Evolutionary conservation across 1,284 basidiomycete species (phyloP).

Genomic region (Anthracocystis panici-leucophaei): DNA sequence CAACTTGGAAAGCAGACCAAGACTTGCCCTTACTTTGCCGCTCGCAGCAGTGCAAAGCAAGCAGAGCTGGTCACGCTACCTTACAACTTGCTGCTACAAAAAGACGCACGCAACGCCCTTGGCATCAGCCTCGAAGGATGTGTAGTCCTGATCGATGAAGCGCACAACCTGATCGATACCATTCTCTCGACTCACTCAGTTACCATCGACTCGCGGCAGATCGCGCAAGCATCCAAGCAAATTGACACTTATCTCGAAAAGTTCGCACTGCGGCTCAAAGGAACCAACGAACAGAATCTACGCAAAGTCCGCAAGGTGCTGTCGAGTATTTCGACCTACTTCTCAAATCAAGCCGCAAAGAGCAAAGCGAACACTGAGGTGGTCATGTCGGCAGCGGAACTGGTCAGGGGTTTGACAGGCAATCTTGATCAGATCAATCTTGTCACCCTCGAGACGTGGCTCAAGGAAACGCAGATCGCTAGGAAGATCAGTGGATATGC

Average conservation of each 20-base stretch:
- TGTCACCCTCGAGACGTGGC: constrained; percentile 81
- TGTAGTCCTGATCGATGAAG: constrained; percentile 93
- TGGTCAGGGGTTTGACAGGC: constrained; percentile 80
- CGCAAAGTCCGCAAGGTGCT: constrained; percentile 75
- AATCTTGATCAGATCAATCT: constrained; percentile 78
- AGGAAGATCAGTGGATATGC: constrained; percentile 80
- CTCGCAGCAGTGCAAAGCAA: constrained; percentile 85
- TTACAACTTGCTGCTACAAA: constrained; percentile 91
- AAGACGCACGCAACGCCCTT: constrained; percentile 84
- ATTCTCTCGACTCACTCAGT: constrained; percentile 86
- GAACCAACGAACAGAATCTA: constrained; percentile 82
- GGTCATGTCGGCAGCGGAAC: constrained; percentile 75
- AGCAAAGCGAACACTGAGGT: constrained; percentile 11
- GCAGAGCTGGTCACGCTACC: constrained; percentile 93
- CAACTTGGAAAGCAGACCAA: constrained; percentile 76
- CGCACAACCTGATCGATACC: constrained; percentile 82
- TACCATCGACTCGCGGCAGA: constrained; percentile 75
- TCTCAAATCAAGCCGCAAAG: constrained; percentile 17
- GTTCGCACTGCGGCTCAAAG: constrained; percentile 81
- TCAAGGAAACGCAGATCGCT: constrained; percentile 85
- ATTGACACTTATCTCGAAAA: constrained; percentile 82
- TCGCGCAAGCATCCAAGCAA: constrained; percentile 80
- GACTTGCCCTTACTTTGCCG: constrained; percentile 93
- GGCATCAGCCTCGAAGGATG: constrained; percentile 80
- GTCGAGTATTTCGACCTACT: constrained; percentile 39